Conservation (phyloP, 495 filamentous ascomycete species). For the Talaromyces stipitatus region DNA sequence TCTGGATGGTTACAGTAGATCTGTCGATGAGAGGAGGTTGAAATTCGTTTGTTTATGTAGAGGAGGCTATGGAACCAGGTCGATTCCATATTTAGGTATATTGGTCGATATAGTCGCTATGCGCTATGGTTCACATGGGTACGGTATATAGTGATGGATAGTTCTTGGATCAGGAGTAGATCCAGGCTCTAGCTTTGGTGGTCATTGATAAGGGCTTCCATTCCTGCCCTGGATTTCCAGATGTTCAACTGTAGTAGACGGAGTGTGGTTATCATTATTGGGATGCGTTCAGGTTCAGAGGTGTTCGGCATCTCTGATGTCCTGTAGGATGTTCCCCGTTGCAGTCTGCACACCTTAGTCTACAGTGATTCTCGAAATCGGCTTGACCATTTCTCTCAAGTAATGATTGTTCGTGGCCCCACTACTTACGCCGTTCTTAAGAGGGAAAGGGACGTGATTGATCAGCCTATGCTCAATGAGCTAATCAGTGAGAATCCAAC, state of each 20-base stretch:
- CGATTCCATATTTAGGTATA: not conserved
- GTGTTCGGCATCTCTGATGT: conserved; percentile 9
- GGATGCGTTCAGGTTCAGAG: conserved; percentile 8
- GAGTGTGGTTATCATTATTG: conserved; percentile 18
- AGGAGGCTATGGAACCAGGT: not conserved
- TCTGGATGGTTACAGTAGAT: too few species aligned
- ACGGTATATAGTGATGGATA: conserved; percentile 13
- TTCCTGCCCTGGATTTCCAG: too few species aligned
- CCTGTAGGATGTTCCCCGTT: too few species aligned
- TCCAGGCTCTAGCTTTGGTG: conserved; percentile 17
- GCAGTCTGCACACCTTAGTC: too few species aligned
- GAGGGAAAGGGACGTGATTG: not conserved
- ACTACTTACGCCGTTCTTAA: not conserved
- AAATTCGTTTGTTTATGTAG: too few species aligned
- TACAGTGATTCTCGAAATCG: not conserved
- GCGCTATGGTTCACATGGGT: conserved; percentile 21
- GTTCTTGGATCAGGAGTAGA: conserved; percentile 22
- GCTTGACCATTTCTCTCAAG: not conserved
- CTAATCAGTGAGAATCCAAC: not conserved
- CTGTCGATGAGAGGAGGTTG: too few species aligned
- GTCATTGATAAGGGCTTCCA: conserved; percentile 22
- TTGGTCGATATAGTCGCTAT: not conserved
- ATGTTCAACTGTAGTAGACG: too few species aligned
- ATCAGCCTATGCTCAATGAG: not conserved
- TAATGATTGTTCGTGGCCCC: not conserved